Percentiles rank a stretch among this genome's conserved stretches.
These are phyloP conservation scores for Pleurotus pulmonarius DNA, from an alignment of 768 basidiomycete genomes.

Conservation along the genomic window DNA sequence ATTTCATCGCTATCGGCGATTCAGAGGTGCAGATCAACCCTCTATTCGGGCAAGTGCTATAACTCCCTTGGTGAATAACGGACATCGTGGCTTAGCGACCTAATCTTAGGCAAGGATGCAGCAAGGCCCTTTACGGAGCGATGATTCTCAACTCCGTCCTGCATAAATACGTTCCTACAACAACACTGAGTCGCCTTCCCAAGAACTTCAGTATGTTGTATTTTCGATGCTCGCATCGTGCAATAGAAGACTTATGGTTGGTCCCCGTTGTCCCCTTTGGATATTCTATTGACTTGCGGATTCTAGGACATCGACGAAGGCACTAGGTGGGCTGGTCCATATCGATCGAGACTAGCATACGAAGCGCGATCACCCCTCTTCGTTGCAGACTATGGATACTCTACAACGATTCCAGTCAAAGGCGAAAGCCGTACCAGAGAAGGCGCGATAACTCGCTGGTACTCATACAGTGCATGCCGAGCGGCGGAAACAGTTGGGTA, in stretches of 20 bases:
- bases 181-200: too few relatives aligned
- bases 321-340: conserved; percentile 9
- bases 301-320: conserved; percentile 8
- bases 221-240: neutral
- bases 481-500: neutral
- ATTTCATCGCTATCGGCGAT: conserved; percentile 20
- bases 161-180: neutral
- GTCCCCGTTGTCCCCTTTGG: neutral
- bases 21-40: conserved; percentile 17
- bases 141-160: conserved; percentile 15
- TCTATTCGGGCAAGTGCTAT: conserved; percentile 12
- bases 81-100: neutral
- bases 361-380: neutral
- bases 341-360: neutral
- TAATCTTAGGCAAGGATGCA: conserved; percentile 14
- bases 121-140: conserved; percentile 17
- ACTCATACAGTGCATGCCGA: neutral
- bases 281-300: neutral
- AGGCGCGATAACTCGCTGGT: neutral
- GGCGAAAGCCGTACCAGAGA: conserved; percentile 12
- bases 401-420: conserved; percentile 9
- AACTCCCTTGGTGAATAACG: neutral
- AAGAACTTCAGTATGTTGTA: conserved; percentile 1
- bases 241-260: conserved; percentile 9
- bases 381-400: conserved; percentile 13